A percentile compares a stretch with the other conserved stretches of the same genome.
Conservation (phyloP, 1,139 yeast genomes). For the Candida glucosophila region DNA sequence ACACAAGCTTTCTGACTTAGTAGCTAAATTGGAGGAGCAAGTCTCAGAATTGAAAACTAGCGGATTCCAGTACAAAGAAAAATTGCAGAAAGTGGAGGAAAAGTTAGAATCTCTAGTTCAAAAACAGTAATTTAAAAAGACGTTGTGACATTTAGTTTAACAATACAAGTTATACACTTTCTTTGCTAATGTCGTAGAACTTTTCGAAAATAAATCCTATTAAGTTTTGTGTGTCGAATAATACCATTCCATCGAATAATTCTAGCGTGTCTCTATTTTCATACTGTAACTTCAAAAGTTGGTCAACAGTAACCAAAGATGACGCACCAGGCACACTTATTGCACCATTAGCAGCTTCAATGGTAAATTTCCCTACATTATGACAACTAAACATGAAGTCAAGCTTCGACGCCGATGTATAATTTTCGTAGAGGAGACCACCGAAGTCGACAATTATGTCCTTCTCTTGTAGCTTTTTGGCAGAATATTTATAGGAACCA, state of each 20-base stretch:
- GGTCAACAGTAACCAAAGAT: slow-evolving; percentile 52
- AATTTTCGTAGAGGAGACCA: slow-evolving; percentile 36
- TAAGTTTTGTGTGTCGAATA: slow-evolving; percentile 57
- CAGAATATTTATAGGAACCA: slow-evolving; percentile 78
- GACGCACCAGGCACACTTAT: slow-evolving; percentile 45
- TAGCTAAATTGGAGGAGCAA: slow-evolving; percentile 46
- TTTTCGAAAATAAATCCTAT: slow-evolving; percentile 62
- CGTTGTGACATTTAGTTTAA: no score
- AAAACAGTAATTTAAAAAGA: slow-evolving; percentile 1
- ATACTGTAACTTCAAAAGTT: slow-evolving; percentile 60
- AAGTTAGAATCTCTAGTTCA: slow-evolving; percentile 30
- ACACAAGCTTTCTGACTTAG: slow-evolving; percentile 53
- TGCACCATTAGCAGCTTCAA: slow-evolving; percentile 50
- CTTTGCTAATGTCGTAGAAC: slow-evolving; percentile 47
- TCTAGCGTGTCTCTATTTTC: slow-evolving; percentile 42
- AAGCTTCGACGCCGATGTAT: slow-evolving; percentile 51
- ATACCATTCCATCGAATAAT: slow-evolving; percentile 58
- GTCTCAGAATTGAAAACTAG: slow-evolving; percentile 43
- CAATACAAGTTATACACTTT: slow-evolving; percentile 6
- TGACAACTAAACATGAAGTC: slow-evolving; percentile 74
- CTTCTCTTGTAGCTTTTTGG: slow-evolving; percentile 67
- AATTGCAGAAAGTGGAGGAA: slow-evolving; percentile 36
- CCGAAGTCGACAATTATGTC: slow-evolving; percentile 56
- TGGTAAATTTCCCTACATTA: slow-evolving; percentile 59
- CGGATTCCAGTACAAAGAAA: slow-evolving; percentile 55